phyloP scores from a whole-genome alignment of 768 basidiomycete genomes.

The Auriscalpium orientale region DNA sequence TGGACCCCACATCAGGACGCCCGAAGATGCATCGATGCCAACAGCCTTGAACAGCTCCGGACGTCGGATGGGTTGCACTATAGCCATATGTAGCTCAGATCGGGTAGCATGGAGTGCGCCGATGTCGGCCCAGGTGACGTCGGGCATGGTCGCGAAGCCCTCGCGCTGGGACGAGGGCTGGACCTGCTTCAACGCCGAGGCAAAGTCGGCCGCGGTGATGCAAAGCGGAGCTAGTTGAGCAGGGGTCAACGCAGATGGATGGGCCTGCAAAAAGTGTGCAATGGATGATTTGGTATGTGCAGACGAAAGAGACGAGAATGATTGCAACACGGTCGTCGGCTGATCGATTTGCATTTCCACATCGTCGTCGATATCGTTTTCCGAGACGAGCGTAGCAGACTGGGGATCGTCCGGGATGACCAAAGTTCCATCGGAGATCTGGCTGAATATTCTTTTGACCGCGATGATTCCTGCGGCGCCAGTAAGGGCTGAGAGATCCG shows the following conservation, averaged over 20 bases:
- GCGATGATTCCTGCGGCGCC: slow-evolving; percentile 94
- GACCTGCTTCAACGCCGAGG: slow-evolving; percentile 71
- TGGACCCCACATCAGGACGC: slow-evolving; percentile 97
- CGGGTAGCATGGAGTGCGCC: slow-evolving; percentile 84
- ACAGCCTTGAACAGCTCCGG: slow-evolving; percentile 86
- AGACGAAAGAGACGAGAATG: slow-evolving; percentile 7
- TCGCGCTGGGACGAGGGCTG: slow-evolving; percentile 97
- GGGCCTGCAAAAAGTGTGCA: slow-evolving; percentile 80
- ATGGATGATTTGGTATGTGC: slow-evolving; percentile 49
- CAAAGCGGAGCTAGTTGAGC: slow-evolving; percentile 74
- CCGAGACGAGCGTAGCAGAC: slow-evolving; percentile 11
- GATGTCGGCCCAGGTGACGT: slow-evolving; percentile 91
- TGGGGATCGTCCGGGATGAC: slow-evolving; percentile 39
- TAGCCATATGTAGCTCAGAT: slow-evolving; percentile 94
- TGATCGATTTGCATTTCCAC: slow-evolving; percentile 33
- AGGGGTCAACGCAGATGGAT: slow-evolving; percentile 72
- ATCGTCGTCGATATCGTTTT: slow-evolving; percentile 16
- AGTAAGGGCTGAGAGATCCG: slow-evolving; percentile 84
- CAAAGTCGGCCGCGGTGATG: slow-evolving; percentile 79
- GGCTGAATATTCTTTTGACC: slow-evolving; percentile 90
- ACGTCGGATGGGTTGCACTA: slow-evolving; percentile 87
- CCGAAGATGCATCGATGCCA: slow-evolving; percentile 87
- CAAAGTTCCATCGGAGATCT: slow-evolving; percentile 52
- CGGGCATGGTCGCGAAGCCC: slow-evolving; percentile 95
- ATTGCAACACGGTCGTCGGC: neutral